Percentiles rank a stretch among this genome's conserved stretches.
Evolutionary conservation across 768 basidiomycete species (phyloP).

Genomic region (Boletus rubescentipes): DNA sequence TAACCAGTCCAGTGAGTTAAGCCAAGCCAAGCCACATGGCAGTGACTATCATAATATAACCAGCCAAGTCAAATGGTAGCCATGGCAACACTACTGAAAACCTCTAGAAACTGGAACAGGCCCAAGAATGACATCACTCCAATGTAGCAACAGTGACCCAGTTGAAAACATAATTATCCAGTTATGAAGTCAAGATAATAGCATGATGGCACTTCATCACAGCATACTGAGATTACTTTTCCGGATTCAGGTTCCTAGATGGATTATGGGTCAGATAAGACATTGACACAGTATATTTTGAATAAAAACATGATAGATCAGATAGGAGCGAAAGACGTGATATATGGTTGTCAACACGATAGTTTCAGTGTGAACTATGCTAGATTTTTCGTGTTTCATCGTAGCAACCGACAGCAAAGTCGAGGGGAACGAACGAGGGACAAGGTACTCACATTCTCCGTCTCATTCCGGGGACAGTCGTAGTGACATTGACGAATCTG

Average conservation of each 20-base stretch:
- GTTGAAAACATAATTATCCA: background rate
- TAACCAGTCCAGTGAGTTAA: no score
- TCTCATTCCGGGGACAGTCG: conserved; percentile 83
- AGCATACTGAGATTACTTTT: background rate
- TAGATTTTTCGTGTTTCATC: conserved; percentile 40
- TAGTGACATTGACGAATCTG: conserved; percentile 93
- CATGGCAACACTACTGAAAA: no score
- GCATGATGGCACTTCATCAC: background rate
- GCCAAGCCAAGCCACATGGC: no score
- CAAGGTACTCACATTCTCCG: conserved; percentile 84
- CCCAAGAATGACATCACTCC: no score
- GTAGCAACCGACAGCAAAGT: background rate
- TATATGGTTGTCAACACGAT: conserved; percentile 80
- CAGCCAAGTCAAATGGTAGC: no score
- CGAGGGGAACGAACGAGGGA: conserved; percentile 42
- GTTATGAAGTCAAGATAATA: background rate
- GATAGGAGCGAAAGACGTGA: conserved; percentile 99
- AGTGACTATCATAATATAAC: no score
- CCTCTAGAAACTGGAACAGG: background rate
- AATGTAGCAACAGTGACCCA: background rate
- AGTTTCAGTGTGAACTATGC: conserved; percentile 99
- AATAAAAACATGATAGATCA: conserved; percentile 47
- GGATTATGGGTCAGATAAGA: conserved; percentile 5
- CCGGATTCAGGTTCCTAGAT: conserved; percentile 19
- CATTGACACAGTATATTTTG: background rate